phyloP scores from a whole-genome alignment of 176 grass and related monocot genomes.

The barley (Hordeum vulgare) region MorexV3_pseudomolecules_assembly NC_058524.1:447690692-447691191 shows the following conservation, averaged over 20 bases:
- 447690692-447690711: conserved; percentile 41
- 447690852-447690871: conserved; percentile 17
- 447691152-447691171: background rate
- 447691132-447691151: conserved; percentile 12
- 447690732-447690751: conserved; percentile 8
- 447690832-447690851: conserved; percentile 29
- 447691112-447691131: background rate
- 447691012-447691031: background rate
- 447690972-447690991: background rate
- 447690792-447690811: background rate
- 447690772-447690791: conserved; percentile 21
- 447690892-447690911: conserved; percentile 68
- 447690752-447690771: conserved; percentile 11
- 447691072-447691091: background rate
- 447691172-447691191: background rate
- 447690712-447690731: conserved; percentile 8
- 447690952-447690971: background rate
- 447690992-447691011: background rate
- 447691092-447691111: conserved; percentile 1
- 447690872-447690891: conserved; percentile 67
- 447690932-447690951: conserved; percentile 36
- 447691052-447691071: conserved; percentile 1
- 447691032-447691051: background rate
- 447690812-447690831: conserved; percentile 7
- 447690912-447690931: conserved; percentile 60